A percentile compares a stretch with the other conserved stretches of the same genome.
Evolutionary conservation across 192 early-diverging fungal genomes (phyloP).

Genomic region (Linnemannia zychae): DNA sequence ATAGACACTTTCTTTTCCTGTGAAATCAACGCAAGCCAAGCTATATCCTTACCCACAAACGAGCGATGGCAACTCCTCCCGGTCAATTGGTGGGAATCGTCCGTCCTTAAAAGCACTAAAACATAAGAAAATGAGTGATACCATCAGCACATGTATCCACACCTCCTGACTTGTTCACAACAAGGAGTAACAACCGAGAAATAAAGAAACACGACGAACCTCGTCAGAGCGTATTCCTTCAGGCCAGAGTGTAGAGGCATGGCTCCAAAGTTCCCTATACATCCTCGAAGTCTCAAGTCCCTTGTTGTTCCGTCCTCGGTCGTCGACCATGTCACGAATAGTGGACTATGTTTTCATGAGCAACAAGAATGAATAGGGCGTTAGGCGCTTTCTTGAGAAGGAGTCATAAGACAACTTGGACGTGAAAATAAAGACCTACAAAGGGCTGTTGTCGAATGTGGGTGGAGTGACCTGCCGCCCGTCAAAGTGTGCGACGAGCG

Average conservation of each 20-base stretch:
- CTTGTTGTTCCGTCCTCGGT: conserved; percentile 52
- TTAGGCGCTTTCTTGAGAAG: too few relatives aligned
- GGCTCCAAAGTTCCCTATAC: conserved; percentile 92
- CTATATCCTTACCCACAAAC: conserved; percentile 65
- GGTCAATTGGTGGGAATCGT: conserved; percentile 86
- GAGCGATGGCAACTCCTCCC: conserved; percentile 74
- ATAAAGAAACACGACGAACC: conserved; percentile 45
- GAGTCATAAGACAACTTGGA: neutral
- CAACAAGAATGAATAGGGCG: neutral
- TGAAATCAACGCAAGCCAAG: too few relatives aligned
- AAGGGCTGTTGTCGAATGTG: conserved; percentile 69
- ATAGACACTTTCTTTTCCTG: too few relatives aligned
- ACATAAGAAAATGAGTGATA: neutral
- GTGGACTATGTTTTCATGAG: conserved; percentile 63
- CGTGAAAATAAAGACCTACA: conserved; percentile 53
- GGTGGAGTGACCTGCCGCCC: conserved; percentile 50
- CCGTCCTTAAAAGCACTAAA: conserved; percentile 84
- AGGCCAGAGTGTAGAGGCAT: conserved; percentile 78
- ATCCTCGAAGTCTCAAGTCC: conserved; percentile 79
- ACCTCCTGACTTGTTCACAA: too few relatives aligned
- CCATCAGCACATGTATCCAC: neutral
- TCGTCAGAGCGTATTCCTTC: conserved; percentile 84
- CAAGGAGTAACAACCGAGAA: too few relatives aligned
- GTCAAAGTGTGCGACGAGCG: conserved; percentile 74
- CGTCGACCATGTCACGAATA: conserved; percentile 89